These are phyloP conservation scores for Plasmodium knowlesi DNA, from an alignment of 169 alveolate genomes.

Conservation along the genomic window DNA sequence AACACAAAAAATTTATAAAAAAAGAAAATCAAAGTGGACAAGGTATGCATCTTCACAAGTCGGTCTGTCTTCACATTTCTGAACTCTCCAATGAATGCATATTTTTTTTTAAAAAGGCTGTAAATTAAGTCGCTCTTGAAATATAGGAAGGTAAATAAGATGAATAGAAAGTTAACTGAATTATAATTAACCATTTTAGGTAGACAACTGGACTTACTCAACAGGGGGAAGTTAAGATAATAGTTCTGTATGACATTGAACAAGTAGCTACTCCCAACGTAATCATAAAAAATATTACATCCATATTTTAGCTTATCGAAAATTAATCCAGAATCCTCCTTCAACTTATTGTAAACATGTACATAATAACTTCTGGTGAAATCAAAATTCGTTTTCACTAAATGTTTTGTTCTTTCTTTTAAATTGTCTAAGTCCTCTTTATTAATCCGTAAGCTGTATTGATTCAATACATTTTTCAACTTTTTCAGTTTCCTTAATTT, in stretches of 20 bases:
- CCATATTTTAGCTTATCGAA: not conserved
- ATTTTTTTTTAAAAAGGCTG: conserved; percentile 62
- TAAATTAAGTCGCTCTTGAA: conserved; percentile 53
- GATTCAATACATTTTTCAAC: conserved; percentile 9
- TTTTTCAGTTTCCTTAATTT: conserved; percentile 22
- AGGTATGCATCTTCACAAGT: conserved; percentile 57
- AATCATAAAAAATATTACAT: not conserved
- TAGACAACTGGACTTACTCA: conserved; percentile 21
- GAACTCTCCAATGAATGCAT: conserved; percentile 75
- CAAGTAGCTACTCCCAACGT: not conserved
- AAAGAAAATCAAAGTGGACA: conserved; percentile 62
- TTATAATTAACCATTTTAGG: conserved; percentile 48
- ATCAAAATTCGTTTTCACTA: conserved; percentile 10
- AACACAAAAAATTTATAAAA: conserved; percentile 62
- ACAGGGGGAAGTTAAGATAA: not conserved
- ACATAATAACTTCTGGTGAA: conserved; percentile 26
- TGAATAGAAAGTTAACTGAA: conserved; percentile 64
- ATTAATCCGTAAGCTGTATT: conserved; percentile 17
- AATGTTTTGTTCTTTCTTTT: conserved; percentile 1
- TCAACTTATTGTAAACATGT: conserved; percentile 3
- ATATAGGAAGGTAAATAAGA: conserved; percentile 47
- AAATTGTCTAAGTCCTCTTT: not conserved
- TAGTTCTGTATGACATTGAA: not conserved
- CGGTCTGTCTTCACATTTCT: conserved; percentile 54
- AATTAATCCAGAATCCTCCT: not conserved